Conservation (phyloP, 2,329 filamentous ascomycete genomes). For the Arthrobotrys musiformis region DNA sequence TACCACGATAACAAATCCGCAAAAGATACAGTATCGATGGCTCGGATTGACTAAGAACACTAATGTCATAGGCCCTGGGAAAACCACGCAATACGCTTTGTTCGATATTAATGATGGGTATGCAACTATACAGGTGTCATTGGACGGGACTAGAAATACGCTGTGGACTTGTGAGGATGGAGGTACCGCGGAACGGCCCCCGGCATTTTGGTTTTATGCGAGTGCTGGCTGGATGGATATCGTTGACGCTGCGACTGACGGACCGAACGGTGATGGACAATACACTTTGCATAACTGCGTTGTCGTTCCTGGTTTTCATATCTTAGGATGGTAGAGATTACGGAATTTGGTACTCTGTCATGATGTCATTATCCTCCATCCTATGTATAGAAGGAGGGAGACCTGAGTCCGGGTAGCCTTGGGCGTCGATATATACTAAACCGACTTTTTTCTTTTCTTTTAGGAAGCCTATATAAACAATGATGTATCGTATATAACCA, state of each 20-base stretch:
- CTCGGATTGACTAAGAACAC: not conserved
- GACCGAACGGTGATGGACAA: not conserved
- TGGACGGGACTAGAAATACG: not conserved
- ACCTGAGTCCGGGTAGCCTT: too few relatives aligned
- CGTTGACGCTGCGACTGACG: not conserved
- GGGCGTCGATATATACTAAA: too few relatives aligned
- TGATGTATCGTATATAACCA: too few relatives aligned
- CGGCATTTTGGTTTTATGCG: not conserved
- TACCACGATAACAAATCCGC: not conserved
- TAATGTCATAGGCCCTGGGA: not conserved
- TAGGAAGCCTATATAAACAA: too few relatives aligned
- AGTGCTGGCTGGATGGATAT: not conserved
- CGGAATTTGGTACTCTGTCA: not conserved
- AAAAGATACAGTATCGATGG: not conserved
- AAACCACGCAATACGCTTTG: not conserved
- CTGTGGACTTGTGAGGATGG: conserved; percentile 1
- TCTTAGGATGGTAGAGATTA: not conserved
- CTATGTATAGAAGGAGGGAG: too few relatives aligned
- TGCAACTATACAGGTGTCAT: not conserved
- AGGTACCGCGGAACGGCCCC: not conserved
- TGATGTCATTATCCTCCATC: too few relatives aligned
- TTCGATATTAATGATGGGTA: not conserved
- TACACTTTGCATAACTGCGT: not conserved
- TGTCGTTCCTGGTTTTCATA: not conserved
- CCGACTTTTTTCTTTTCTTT: too few relatives aligned